Conservation (phyloP, 768 basidiomycete genomes). For the Termitomyces sp. region DNA sequence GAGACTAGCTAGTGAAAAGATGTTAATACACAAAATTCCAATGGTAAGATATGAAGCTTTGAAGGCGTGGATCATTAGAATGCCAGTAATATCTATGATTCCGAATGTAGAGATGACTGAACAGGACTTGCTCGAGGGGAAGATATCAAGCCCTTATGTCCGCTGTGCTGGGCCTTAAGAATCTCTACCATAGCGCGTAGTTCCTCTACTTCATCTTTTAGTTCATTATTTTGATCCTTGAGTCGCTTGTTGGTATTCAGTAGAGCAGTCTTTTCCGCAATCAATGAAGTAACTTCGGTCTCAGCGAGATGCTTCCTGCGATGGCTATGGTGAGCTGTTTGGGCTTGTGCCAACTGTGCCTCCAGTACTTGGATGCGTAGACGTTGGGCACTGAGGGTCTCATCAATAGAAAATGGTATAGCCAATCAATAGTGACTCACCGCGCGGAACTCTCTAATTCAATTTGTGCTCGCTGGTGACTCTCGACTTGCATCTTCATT, state of each 20-base stretch:
- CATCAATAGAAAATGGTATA: neutral
- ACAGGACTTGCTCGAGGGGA: slow-evolving; percentile 3
- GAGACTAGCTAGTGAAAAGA: neutral
- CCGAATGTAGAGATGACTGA: neutral
- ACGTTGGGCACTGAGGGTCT: slow-evolving; percentile 44
- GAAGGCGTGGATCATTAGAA: neutral
- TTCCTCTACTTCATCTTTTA: slow-evolving; percentile 52
- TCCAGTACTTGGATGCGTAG: slow-evolving; percentile 64
- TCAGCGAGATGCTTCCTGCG: slow-evolving; percentile 29
- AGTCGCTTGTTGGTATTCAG: slow-evolving; percentile 50
- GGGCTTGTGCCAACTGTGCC: slow-evolving; percentile 46
- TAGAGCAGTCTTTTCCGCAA: slow-evolving; percentile 43
- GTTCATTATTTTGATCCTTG: slow-evolving; percentile 50
- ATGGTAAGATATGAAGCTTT: neutral
- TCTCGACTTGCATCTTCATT: slow-evolving; percentile 62
- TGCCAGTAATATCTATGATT: neutral
- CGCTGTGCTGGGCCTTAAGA: slow-evolving; percentile 54
- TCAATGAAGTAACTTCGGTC: slow-evolving; percentile 42
- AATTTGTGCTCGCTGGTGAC: slow-evolving; percentile 49
- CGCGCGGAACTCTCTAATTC: slow-evolving; percentile 57
- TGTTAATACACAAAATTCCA: neutral
- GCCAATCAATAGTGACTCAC: slow-evolving; percentile 34
- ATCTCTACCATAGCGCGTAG: slow-evolving; percentile 69
- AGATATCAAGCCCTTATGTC: slow-evolving; percentile 17
- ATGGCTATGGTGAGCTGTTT: slow-evolving; percentile 32